Evolutionary conservation across 345 rosid genomes (phyloP).

Genomic region (Dipteronia sinensis): DNA sequence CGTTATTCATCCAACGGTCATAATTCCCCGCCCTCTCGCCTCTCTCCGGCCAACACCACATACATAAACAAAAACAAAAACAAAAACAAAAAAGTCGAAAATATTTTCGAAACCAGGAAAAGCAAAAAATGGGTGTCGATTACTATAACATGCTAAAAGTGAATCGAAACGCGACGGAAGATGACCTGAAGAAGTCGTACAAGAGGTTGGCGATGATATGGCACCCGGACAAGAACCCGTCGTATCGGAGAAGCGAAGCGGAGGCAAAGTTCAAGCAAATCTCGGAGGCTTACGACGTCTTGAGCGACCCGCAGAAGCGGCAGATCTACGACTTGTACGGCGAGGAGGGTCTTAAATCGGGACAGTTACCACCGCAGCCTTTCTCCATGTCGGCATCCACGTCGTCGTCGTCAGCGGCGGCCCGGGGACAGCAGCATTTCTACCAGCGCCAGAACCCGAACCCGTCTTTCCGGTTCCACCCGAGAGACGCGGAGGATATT

Average conservation of each 20-base stretch:
- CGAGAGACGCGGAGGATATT: slow-evolving; percentile 77
- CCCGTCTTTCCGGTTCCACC: slow-evolving; percentile 58
- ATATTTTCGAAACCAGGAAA: not conserved
- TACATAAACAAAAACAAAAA: no score
- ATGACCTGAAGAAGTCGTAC: slow-evolving; percentile 85
- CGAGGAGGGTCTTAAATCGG: slow-evolving; percentile 87
- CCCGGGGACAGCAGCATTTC: slow-evolving; percentile 31
- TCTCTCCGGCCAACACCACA: slow-evolving; percentile 9
- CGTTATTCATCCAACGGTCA: slow-evolving; percentile 23
- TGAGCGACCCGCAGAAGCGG: slow-evolving; percentile 75
- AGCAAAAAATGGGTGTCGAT: slow-evolving; percentile 68
- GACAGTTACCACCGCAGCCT: slow-evolving; percentile 54
- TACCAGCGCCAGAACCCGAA: slow-evolving; percentile 40
- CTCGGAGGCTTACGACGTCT: slow-evolving; percentile 87
- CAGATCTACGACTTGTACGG: slow-evolving; percentile 97
- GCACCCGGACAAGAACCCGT: slow-evolving; percentile 97
- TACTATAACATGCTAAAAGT: slow-evolving; percentile 93
- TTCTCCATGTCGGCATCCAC: slow-evolving; percentile 37
- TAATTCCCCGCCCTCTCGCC: slow-evolving; percentile 19
- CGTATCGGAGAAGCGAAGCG: slow-evolving; percentile 61
- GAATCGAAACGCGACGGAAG: slow-evolving; percentile 82
- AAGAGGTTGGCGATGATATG: slow-evolving; percentile 92
- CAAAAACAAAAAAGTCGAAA: not conserved
- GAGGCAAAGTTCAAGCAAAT: slow-evolving; percentile 91
- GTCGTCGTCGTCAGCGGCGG: not conserved